Conservation (phyloP, 2,329 filamentous ascomycete genomes). For the Knufia fluminis region DNA sequence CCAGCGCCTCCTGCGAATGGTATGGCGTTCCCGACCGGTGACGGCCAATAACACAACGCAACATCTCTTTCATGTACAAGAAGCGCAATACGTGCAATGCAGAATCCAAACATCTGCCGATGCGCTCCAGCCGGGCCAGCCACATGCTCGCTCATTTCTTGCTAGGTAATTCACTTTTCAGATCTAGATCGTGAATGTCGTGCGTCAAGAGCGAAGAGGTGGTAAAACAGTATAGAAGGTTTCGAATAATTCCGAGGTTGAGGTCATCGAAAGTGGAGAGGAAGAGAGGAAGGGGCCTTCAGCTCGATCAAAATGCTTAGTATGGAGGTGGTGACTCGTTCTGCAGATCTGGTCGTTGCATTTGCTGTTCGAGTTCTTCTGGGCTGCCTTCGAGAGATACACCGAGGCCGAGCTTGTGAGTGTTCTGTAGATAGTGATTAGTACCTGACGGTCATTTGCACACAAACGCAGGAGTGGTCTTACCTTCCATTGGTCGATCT, state of each 20-base stretch:
- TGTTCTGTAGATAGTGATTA: constrained; percentile 53
- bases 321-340: constrained; percentile 36
- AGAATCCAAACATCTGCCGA: not conserved
- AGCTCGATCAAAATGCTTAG: constrained; percentile 26
- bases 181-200: not conserved
- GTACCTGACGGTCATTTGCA: constrained; percentile 3
- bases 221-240: constrained; percentile 10
- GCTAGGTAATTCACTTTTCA: not conserved
- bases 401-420: constrained; percentile 87
- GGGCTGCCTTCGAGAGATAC: constrained; percentile 81
- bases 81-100: not conserved
- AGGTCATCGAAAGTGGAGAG: not conserved
- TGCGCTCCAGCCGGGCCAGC: not conserved
- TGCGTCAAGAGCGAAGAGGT: constrained; percentile 9
- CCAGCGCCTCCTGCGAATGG: no score
- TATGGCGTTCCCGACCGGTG: no score
- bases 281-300: not conserved
- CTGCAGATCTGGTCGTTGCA: constrained; percentile 29
- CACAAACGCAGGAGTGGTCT: constrained; percentile 30
- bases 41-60: not conserved
- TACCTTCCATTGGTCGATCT: constrained; percentile 94
- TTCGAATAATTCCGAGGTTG: not conserved
- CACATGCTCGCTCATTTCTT: not conserved
- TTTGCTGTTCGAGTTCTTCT: constrained; percentile 68
- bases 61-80: not conserved